phyloP scores from a whole-genome alignment of 2,329 filamentous ascomycete species.

The Aspergillus fumigatiaffinis region DNA sequence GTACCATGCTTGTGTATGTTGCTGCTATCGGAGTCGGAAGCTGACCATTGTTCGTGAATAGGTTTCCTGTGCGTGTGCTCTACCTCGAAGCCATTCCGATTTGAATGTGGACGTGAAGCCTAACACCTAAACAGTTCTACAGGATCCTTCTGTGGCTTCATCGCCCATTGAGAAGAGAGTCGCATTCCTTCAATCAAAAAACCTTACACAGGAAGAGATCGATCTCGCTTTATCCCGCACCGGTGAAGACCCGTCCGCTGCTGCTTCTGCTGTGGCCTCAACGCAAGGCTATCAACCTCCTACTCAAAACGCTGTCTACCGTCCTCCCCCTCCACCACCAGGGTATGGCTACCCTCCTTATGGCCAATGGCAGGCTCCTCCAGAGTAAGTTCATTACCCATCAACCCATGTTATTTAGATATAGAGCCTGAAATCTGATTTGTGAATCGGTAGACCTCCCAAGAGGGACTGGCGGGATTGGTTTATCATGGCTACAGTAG shows the following conservation, averaged over 20 bases:
- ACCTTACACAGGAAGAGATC: slow-evolving; percentile 93
- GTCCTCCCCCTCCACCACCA: slow-evolving; percentile 40
- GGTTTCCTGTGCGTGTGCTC: slow-evolving; percentile 48
- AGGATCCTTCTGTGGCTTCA: slow-evolving; percentile 84
- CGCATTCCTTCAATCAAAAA: slow-evolving; percentile 92
- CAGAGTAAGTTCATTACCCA: slow-evolving; percentile 43
- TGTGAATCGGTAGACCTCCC: slow-evolving; percentile 48
- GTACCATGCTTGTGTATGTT: slow-evolving; percentile 26
- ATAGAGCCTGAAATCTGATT: slow-evolving; percentile 1
- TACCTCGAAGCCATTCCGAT: background rate
- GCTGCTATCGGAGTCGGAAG: slow-evolving; percentile 23
- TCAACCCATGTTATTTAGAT: background rate
- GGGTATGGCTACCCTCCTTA: slow-evolving; percentile 51
- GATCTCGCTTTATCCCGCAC: slow-evolving; percentile 75
- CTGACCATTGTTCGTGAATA: slow-evolving; percentile 28
- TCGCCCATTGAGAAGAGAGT: slow-evolving; percentile 91
- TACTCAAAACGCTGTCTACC: slow-evolving; percentile 37
- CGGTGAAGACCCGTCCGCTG: slow-evolving; percentile 55
- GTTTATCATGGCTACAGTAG: slow-evolving; percentile 99
- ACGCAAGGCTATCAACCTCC: slow-evolving; percentile 46
- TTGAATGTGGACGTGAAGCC: slow-evolving; percentile 4
- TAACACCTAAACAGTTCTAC: slow-evolving; percentile 62
- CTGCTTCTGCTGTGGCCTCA: slow-evolving; percentile 42
- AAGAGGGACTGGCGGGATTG: slow-evolving; percentile 95
- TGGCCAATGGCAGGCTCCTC: slow-evolving; percentile 52